Evolutionary conservation across 768 basidiomycete species (phyloP).

Genomic region (Mycena latifolia): DNA sequence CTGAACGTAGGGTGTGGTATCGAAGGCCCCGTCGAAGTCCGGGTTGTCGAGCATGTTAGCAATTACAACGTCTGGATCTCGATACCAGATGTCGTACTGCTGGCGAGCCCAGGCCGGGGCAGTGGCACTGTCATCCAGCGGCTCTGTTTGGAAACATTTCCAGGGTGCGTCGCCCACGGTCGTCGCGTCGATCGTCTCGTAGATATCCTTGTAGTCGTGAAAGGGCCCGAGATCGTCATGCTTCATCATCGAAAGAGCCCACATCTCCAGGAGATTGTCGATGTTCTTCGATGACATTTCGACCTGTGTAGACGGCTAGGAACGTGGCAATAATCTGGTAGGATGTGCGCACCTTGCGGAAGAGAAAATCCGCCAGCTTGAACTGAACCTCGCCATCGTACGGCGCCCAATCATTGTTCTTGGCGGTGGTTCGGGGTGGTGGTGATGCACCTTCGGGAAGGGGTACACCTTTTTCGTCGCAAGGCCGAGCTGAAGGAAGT

Average conservation of each 20-base stretch:
- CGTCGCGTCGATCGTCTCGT: constrained; percentile 43
- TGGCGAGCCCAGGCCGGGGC: constrained; percentile 49
- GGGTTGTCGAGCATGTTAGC: constrained; percentile 48
- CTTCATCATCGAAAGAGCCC: constrained; percentile 35
- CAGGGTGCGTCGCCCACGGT: constrained; percentile 42
- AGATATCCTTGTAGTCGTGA: constrained; percentile 37
- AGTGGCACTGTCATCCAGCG: constrained; percentile 24
- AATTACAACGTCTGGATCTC: constrained; percentile 44
- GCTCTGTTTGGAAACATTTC: constrained; percentile 41
- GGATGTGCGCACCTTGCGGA: no score
- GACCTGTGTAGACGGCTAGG: no score
- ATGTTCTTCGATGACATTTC: constrained; percentile 42
- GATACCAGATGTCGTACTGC: constrained; percentile 47
- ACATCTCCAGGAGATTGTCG: constrained; percentile 40
- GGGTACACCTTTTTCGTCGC: not conserved
- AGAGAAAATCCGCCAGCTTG: constrained; percentile 33
- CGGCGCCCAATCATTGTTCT: constrained; percentile 12
- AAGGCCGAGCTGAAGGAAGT: constrained; percentile 2
- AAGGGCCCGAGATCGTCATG: constrained; percentile 38
- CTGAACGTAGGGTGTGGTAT: constrained; percentile 46
- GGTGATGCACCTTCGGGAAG: constrained; percentile 1
- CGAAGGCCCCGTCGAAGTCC: constrained; percentile 48
- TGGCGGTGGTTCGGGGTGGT: not conserved
- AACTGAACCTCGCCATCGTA: constrained; percentile 28
- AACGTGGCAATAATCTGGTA: no score